Evolutionary conservation across 2,329 filamentous ascomycete species (phyloP).

Genomic region (Neopestalotiopsis clavispora): DNA sequence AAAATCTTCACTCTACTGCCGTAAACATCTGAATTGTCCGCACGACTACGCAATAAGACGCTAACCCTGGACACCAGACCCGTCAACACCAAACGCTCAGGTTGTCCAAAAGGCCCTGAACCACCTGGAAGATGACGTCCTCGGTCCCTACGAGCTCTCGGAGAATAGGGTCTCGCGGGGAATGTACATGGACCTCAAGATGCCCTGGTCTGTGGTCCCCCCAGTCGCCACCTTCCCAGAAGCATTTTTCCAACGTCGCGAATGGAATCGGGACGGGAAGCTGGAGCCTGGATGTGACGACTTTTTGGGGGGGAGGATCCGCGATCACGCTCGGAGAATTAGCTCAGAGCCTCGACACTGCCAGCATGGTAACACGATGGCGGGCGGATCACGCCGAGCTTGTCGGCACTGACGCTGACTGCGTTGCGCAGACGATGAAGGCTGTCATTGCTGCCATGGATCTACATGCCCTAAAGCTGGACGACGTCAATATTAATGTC

Average conservation of each 20-base stretch:
- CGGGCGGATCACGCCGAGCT: conserved; percentile 41
- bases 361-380: conserved; percentile 44
- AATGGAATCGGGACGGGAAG: conserved; percentile 40
- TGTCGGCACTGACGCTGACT: conserved; percentile 40
- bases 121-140: conserved; percentile 38
- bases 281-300: conserved; percentile 26
- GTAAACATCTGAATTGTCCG: conserved; percentile 23
- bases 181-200: conserved; percentile 43
- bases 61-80: conserved; percentile 27
- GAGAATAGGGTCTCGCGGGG: conserved; percentile 42
- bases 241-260: conserved; percentile 36
- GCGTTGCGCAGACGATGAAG: conserved; percentile 24
- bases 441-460: conserved; percentile 1
- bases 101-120: conserved; percentile 42
- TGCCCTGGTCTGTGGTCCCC: conserved; percentile 47
- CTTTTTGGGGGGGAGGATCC: conserved; percentile 33
- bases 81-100: conserved; percentile 40
- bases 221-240: conserved; percentile 18
- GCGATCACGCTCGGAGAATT: conserved; percentile 28
- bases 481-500: conserved; percentile 5
- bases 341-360: conserved; percentile 35
- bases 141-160: conserved; percentile 40
- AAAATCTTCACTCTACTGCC: conserved; percentile 30
- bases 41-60: conserved; percentile 13
- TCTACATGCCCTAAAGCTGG: not conserved